Evolutionary conservation across 768 basidiomycete species (phyloP).

Genomic region (Tubosaeta sp.): DNA sequence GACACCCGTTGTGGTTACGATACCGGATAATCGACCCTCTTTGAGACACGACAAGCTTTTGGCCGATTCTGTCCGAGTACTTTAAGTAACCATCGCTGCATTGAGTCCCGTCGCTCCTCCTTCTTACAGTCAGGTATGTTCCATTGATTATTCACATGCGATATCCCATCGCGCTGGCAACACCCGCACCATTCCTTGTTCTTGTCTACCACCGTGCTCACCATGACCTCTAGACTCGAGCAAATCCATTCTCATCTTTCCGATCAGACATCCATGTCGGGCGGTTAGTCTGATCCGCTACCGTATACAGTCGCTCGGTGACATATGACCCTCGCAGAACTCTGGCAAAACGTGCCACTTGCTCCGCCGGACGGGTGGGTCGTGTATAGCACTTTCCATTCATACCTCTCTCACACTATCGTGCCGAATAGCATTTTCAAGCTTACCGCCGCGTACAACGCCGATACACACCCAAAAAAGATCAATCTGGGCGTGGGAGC

Average conservation of each 20-base stretch:
- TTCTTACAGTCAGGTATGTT: not conserved
- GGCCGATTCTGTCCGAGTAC: not conserved
- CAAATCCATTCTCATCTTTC: conserved; percentile 56
- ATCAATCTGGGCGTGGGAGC: conserved; percentile 92
- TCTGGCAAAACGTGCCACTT: conserved; percentile 72
- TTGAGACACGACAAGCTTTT: conserved; percentile 3
- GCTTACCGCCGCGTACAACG: conserved; percentile 86
- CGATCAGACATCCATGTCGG: conserved; percentile 41
- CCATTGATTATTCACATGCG: conserved; percentile 19
- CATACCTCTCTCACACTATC: conserved; percentile 4
- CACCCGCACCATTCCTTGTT: not conserved
- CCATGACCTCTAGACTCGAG: conserved; percentile 56
- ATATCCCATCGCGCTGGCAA: not conserved
- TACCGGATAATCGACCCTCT: conserved; percentile 13
- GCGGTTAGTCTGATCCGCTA: conserved; percentile 41
- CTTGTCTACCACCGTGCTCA: conserved; percentile 32
- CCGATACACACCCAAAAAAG: conserved; percentile 69
- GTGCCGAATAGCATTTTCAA: conserved; percentile 69
- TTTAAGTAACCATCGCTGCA: not conserved
- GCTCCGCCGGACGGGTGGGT: conserved; percentile 80
- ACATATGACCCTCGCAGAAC: conserved; percentile 41
- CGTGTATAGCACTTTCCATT: not conserved
- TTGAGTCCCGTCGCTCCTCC: not conserved
- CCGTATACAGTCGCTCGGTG: not conserved
- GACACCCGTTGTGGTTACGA: conserved; percentile 5